Percentiles rank a stretch among this genome's conserved stretches.
phyloP scores from a whole-genome alignment of 208 protist genomes.

The Trypanosoma rangeli region DNA sequence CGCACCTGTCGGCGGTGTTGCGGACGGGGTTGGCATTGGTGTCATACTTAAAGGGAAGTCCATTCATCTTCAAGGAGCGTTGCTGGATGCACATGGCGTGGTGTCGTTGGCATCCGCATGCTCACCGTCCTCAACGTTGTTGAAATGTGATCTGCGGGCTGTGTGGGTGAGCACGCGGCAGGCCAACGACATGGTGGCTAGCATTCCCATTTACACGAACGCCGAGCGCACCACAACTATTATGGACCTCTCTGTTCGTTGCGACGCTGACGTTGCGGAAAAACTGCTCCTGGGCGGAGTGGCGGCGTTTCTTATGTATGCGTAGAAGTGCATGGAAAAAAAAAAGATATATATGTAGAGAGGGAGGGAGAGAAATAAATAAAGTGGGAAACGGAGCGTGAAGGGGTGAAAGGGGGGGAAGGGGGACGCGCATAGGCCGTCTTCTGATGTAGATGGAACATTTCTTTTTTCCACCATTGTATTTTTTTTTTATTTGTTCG shows the following conservation, averaged over 20 bases:
- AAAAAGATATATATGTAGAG: slow-evolving; percentile 3
- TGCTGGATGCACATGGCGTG: slow-evolving; percentile 37
- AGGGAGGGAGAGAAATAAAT: background rate
- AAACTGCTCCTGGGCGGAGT: slow-evolving; percentile 61
- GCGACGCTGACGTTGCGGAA: slow-evolving; percentile 32
- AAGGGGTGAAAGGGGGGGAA: too few species aligned
- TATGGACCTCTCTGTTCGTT: slow-evolving; percentile 52
- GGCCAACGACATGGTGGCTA: slow-evolving; percentile 23
- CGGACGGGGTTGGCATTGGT: slow-evolving; percentile 27
- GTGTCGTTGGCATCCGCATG: slow-evolving; percentile 42
- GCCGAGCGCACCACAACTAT: slow-evolving; percentile 50
- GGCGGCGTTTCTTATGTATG: slow-evolving; percentile 53
- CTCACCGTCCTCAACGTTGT: slow-evolving; percentile 61
- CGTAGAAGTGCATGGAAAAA: slow-evolving; percentile 14
- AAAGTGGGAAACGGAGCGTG: slow-evolving; percentile 4
- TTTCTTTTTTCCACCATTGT: too few species aligned
- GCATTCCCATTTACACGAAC: slow-evolving; percentile 78
- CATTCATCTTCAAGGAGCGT: slow-evolving; percentile 77
- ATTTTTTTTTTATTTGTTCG: too few species aligned
- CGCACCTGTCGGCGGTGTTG: slow-evolving; percentile 25
- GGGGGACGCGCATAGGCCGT: background rate
- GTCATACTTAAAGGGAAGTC: slow-evolving; percentile 57
- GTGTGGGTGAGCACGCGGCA: slow-evolving; percentile 53
- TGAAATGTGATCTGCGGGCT: slow-evolving; percentile 50
- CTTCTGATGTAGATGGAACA: too few species aligned